Evolutionary conservation across 192 early-diverging fungal genomes (phyloP), one percentile per base, ranked within the genome.

Genomic region (Coemansia sp.): DNA sequence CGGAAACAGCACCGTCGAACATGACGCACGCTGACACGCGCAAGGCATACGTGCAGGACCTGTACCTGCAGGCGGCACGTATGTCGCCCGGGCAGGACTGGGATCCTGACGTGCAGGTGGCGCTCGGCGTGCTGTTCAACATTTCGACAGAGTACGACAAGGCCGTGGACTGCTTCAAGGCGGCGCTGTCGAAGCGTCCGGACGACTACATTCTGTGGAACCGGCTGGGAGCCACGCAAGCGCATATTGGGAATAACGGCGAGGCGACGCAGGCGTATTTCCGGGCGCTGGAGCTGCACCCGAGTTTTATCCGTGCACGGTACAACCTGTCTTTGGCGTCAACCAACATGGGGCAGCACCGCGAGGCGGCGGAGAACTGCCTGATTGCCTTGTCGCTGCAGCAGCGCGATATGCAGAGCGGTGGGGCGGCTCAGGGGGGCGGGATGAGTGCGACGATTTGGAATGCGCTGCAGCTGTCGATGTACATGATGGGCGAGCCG

Each of bases 161-260:
- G 82, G 95, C 97, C 1, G 82, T 95, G 9, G 97, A 99, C 65
- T 99, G 97, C 69, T 99, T 99, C 80, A 84, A 89, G 55, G 86
- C 94, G 0, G 95, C 95, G 37, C 71, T 99, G 38, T 83, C 87
- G 15, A 83, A 82, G 21, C 81, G 89, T 17, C 97, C 97, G 12
- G 81, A 87, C 71, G 93, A 98, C 67, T 96, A 95, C 68, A 77
- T 95, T 64, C 80, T 97, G 37, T 99, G 93, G 93, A 98, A 98
- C 81, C 92, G 93, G 59, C 82, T 98, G 23, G 97, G 97, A 9
- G 97, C 97, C 4, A 99, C 95, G 0, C 82, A 94, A 39, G 97
- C 95, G 19, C 98, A 99, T 63, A 82, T 88, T 13, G 82, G 82
- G n/a, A 77, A 89, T 43, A 83, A 88, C 18, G 53, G 72, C 19